Percentiles rank a stretch among this genome's conserved stretches.
phyloP scores from a whole-genome alignment of 1,139 yeast genomes.

The Pichia kudriavzevii region DNA sequence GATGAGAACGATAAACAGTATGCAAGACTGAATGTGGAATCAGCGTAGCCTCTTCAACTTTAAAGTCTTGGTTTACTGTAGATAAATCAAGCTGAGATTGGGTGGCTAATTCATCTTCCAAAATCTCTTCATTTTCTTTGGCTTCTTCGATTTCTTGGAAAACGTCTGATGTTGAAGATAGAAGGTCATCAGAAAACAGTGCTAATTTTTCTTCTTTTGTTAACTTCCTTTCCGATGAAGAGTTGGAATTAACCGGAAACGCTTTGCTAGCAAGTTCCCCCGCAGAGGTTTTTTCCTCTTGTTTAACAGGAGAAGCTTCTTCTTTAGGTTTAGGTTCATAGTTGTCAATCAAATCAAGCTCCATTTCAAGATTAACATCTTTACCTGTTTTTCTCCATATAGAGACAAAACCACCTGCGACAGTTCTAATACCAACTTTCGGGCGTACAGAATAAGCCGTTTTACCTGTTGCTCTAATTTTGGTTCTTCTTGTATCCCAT shows the following conservation, averaged over 20 bases:
- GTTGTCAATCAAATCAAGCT: constrained; percentile 9
- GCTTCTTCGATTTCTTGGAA: constrained; percentile 2
- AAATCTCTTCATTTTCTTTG: background rate
- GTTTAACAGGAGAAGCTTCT: no score
- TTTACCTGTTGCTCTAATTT: constrained; percentile 33
- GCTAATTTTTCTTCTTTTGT: constrained; percentile 1
- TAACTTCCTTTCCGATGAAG: background rate
- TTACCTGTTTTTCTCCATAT: constrained; percentile 26
- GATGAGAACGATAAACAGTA: constrained; percentile 14
- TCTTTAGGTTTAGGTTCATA: constrained; percentile 9
- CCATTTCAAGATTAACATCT: constrained; percentile 11
- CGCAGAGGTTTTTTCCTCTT: background rate
- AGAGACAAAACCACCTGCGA: constrained; percentile 43
- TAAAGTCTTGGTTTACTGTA: constrained; percentile 5
- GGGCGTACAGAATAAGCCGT: constrained; percentile 39
- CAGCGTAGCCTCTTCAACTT: constrained; percentile 11
- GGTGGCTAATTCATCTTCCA: no score
- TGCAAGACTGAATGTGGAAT: constrained; percentile 14
- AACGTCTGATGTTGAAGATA: constrained; percentile 12
- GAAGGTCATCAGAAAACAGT: constrained; percentile 6
- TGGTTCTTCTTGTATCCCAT: constrained; percentile 34
- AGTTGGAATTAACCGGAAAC: background rate
- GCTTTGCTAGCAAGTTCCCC: background rate
- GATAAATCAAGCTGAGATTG: no score
- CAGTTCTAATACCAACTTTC: constrained; percentile 35